A percentile compares a stretch with the other conserved stretches of the same genome.
phyloP scores from a whole-genome alignment of 225 moss, liverwort and hornwort genomes.

The Antitrichia curtipendula region DNA sequence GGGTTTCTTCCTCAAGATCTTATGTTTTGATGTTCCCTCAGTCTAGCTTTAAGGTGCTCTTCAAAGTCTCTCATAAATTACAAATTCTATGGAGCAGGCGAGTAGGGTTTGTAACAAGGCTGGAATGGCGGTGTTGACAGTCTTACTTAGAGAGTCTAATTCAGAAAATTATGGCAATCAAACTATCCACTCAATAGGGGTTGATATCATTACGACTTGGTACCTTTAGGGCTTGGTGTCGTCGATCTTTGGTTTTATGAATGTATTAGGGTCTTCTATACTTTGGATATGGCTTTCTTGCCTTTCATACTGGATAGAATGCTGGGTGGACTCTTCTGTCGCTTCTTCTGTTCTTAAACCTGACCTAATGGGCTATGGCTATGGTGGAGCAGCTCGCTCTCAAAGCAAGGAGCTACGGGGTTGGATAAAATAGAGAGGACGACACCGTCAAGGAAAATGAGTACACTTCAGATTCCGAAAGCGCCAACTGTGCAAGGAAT shows the following conservation, averaged over 20 bases:
- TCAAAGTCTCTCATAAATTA: background rate
- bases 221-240: background rate
- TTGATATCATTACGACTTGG: background rate
- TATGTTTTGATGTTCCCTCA: background rate
- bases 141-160: background rate
- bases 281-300: background rate
- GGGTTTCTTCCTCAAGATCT: background rate
- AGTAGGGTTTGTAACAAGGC: background rate
- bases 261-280: background rate
- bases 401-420: background rate
- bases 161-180: background rate
- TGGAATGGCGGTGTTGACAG: background rate
- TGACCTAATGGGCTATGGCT: background rate
- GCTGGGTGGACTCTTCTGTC: background rate
- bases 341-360: background rate
- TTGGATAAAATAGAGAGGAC: background rate
- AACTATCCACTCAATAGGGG: background rate
- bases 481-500: slow-evolving; percentile 27
- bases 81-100: background rate
- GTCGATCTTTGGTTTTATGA: background rate
- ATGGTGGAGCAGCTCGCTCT: background rate
- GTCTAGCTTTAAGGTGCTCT: background rate
- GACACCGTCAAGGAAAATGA: background rate
- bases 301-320: background rate
- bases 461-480: background rate